Evolutionary conservation across 1,139 yeast species (phyloP).

Genomic region (Scheffersomyces illinoinensis): DNA sequence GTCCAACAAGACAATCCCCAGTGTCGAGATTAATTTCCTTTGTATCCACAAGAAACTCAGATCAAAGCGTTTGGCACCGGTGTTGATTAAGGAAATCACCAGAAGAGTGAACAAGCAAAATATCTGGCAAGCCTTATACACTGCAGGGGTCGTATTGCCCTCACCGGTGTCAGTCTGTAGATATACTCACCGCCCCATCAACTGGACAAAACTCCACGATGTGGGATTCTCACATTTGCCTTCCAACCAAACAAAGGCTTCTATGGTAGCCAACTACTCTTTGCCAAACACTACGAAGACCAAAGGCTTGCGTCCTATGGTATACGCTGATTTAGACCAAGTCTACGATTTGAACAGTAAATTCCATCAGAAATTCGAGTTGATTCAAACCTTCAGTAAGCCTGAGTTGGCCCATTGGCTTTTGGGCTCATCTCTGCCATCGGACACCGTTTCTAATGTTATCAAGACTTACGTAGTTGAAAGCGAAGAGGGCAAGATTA

Average conservation of each 20-base stretch:
- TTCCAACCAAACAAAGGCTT: constrained; percentile 68
- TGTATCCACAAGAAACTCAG: constrained; percentile 93
- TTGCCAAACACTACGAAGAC: constrained; percentile 62
- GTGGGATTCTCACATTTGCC: constrained; percentile 89
- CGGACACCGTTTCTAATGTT: constrained; percentile 44
- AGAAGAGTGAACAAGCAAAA: constrained; percentile 82
- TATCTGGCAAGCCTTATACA: constrained; percentile 95
- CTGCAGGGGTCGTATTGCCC: constrained; percentile 90
- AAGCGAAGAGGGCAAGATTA: constrained; percentile 60
- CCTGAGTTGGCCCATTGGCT: constrained; percentile 87
- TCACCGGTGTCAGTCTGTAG: constrained; percentile 90
- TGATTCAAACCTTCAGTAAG: constrained; percentile 66
- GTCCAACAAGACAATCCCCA: constrained; percentile 47
- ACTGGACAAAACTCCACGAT: constrained; percentile 86
- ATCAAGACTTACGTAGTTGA: constrained; percentile 81
- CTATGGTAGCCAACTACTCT: constrained; percentile 79
- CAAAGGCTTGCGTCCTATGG: constrained; percentile 67
- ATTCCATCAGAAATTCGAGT: constrained; percentile 70
- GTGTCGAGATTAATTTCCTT: constrained; percentile 90
- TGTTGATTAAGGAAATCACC: constrained; percentile 89
- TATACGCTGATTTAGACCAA: constrained; percentile 59
- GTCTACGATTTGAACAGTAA: constrained; percentile 58
- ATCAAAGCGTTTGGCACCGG: constrained; percentile 92
- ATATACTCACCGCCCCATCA: constrained; percentile 90
- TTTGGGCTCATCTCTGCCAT: constrained; percentile 41